Evolutionary conservation across 2,329 filamentous ascomycete genomes (phyloP).

Genomic region (Scolecobasidium constrictum): DNA sequence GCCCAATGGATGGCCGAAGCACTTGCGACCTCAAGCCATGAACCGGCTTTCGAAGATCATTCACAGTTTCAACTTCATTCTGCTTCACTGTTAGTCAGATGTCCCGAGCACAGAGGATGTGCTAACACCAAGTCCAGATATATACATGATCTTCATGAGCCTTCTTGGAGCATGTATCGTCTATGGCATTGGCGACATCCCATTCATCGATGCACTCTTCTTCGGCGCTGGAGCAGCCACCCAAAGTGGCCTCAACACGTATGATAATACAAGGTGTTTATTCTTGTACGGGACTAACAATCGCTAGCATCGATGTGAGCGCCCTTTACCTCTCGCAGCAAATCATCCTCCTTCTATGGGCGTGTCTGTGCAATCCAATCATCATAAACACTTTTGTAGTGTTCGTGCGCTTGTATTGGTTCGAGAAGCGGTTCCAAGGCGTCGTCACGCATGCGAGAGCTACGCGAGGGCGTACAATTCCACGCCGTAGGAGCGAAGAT

Average conservation of each 20-base stretch:
- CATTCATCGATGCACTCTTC: constrained; percentile 82
- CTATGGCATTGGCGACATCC: constrained; percentile 52
- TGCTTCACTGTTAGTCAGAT: constrained; percentile 53
- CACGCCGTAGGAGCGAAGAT: constrained; percentile 36
- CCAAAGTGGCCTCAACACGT: constrained; percentile 86
- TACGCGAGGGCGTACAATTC: constrained; percentile 54
- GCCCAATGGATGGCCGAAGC: not conserved
- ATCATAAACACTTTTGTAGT: constrained; percentile 58
- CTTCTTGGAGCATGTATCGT: constrained; percentile 69
- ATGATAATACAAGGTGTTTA: constrained; percentile 15
- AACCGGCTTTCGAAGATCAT: constrained; percentile 3
- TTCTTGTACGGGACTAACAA: constrained; percentile 10
- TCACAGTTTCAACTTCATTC: constrained; percentile 64
- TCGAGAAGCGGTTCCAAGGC: constrained; percentile 88
- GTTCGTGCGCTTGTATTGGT: constrained; percentile 91
- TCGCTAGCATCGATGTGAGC: constrained; percentile 35
- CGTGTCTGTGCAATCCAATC: constrained; percentile 29
- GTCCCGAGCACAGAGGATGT: not conserved
- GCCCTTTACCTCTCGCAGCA: constrained; percentile 37
- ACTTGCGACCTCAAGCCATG: constrained; percentile 6
- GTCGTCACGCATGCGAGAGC: constrained; percentile 63
- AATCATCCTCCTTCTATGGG: constrained; percentile 33
- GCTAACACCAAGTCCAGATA: constrained; percentile 40
- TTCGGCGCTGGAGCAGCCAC: constrained; percentile 79
- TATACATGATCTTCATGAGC: constrained; percentile 66